Evolutionary conservation across 2,329 filamentous ascomycete genomes (phyloP), one percentile per base, ranked within the genome.

Genomic region (Ascochyta koolunga): DNA sequence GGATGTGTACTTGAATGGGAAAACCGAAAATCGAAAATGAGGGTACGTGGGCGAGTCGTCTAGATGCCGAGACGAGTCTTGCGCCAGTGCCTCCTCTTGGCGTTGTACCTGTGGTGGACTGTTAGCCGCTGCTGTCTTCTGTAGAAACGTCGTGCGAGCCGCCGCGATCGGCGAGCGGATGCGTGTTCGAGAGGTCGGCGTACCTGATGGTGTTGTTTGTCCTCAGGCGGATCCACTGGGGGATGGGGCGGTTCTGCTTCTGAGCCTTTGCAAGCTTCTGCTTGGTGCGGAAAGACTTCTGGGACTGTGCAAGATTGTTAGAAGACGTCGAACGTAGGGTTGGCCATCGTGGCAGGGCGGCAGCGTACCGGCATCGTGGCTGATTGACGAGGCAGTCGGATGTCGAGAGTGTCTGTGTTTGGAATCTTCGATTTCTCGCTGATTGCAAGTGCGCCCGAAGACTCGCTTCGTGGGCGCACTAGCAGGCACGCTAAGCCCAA

Each of bases 231-330:
- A 99, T 98, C 95, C 95, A 99, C 87, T 99, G 95, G 70, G 95
- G 95, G 80, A 99, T 97, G 74, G 95, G 95, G 80, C 95, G 90
- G 89, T 99, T 99, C 87, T 98, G 93, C 89, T 96, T 98, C 87
- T 98, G 93, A 80, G 95, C 95, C 87, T 93, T 97, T 79, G 95
- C 95, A 85, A 99, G 92, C 95, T 99, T 99, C 83, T 96, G 90
- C 93, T 99, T 99, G 83, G 93, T 97, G 81, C 93, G 90, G 92
- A 99, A 99, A 80, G 93, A 91, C 89, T 99, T 99, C 86, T 99
- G 92, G 89, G 89, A 93, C 93, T 98, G 80, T 78, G 42, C 8
- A 29, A 47, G 31, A 32, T 47, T 24, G 53, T 50, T 47, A 51
- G 53, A 56, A 51, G 27, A 51, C 25, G 47, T 47, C 53, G 32